These are phyloP conservation scores for Lablab purpureus DNA, from an alignment of 306 rosid genomes.

Conservation along the genomic window DNA sequence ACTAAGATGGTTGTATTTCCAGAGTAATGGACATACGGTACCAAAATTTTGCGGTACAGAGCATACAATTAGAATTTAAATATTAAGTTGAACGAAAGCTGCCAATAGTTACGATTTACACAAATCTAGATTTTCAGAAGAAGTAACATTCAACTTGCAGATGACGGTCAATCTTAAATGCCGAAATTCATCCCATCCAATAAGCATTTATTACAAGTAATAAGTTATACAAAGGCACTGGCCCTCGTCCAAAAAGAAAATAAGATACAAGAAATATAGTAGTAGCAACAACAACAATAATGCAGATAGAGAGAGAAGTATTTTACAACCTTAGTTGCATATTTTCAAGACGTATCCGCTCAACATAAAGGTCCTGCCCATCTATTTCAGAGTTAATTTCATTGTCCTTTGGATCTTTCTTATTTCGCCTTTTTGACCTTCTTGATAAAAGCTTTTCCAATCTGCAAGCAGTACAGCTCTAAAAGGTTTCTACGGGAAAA, in stretches of 20 bases:
- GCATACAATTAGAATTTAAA: slow-evolving; percentile 4
- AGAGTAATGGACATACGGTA: slow-evolving; percentile 1
- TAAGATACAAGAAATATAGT: slow-evolving; percentile 1
- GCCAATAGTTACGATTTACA: slow-evolving; percentile 35
- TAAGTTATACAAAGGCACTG: slow-evolving; percentile 17
- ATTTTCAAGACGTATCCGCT: slow-evolving; percentile 86
- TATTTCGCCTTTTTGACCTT: slow-evolving; percentile 52
- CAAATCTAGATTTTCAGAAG: slow-evolving; percentile 33
- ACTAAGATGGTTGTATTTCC: slow-evolving; percentile 10
- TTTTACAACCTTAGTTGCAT: slow-evolving; percentile 73
- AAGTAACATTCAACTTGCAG: slow-evolving; percentile 36
- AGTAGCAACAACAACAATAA: slow-evolving; percentile 20
- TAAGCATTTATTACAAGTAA: slow-evolving; percentile 21
- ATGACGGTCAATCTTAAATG: slow-evolving; percentile 16
- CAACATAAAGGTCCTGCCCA: slow-evolving; percentile 64
- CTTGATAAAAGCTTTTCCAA: slow-evolving; percentile 66
- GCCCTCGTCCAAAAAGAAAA: slow-evolving; percentile 20
- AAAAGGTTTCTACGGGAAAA: slow-evolving; percentile 1
- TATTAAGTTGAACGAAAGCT: slow-evolving; percentile 23
- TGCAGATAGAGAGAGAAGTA: not conserved
- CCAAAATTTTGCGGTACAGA: slow-evolving; percentile 16
- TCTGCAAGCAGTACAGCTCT: slow-evolving; percentile 60
- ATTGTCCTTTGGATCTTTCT: slow-evolving; percentile 59
- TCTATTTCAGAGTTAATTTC: slow-evolving; percentile 56
- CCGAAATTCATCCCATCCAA: slow-evolving; percentile 1